These are phyloP conservation scores for Coniferiporia weirii DNA, from an alignment of 1,284 basidiomycete species.

Conservation along the genomic window DNA sequence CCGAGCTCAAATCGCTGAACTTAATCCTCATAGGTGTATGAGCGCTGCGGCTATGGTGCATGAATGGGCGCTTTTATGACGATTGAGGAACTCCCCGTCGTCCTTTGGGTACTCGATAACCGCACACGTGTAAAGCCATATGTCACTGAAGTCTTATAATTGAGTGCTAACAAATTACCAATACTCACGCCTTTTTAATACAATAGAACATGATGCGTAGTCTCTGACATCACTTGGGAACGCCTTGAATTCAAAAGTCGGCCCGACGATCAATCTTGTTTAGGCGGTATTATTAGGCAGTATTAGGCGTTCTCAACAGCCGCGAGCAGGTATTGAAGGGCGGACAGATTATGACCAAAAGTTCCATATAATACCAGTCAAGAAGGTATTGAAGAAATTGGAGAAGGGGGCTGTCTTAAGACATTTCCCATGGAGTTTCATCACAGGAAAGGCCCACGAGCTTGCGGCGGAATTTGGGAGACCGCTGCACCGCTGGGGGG, in stretches of 20 bases:
- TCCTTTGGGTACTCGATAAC: no score
- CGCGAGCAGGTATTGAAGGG: background rate
- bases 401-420: background rate
- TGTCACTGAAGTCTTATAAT: background rate
- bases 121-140: background rate
- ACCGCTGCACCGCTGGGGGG: constrained; percentile 52
- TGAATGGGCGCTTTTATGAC: no score
- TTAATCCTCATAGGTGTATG: background rate
- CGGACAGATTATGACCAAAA: background rate
- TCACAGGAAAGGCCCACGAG: constrained; percentile 51
- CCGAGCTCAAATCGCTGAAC: background rate
- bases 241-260: background rate
- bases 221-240: background rate
- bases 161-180: background rate
- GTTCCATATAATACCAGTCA: background rate
- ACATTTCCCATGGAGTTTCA: background rate
- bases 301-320: background rate
- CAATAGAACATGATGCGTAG: no score
- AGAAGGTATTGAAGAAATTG: background rate
- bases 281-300: background rate
- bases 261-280: background rate
- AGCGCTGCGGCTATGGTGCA: no score
- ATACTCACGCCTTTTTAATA: background rate
- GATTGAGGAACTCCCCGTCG: no score
- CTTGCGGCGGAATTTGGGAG: constrained; percentile 49